These are phyloP conservation scores for Fusarium anguioides DNA, from an alignment of 2,329 filamentous ascomycete genomes.

Conservation along the genomic window DNA sequence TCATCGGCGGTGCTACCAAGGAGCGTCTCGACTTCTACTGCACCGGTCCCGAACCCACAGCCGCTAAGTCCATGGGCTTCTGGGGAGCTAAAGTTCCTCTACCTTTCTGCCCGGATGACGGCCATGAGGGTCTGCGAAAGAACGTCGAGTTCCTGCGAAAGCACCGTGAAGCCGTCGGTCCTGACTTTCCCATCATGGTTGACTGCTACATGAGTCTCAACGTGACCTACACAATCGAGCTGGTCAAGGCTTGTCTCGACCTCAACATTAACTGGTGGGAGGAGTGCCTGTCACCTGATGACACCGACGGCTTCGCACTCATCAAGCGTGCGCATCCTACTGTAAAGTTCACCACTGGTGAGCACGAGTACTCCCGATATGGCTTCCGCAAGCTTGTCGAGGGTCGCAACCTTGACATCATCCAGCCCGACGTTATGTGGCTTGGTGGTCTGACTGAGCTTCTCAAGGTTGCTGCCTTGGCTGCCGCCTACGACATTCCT, in stretches of 20 bases:
- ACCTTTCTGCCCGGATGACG: slow-evolving; percentile 90
- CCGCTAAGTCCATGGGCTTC: slow-evolving; percentile 88
- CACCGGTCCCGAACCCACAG: slow-evolving; percentile 85
- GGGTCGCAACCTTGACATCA: slow-evolving; percentile 89
- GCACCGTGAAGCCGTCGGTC: slow-evolving; percentile 85
- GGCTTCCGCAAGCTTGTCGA: slow-evolving; percentile 96
- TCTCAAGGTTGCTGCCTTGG: slow-evolving; percentile 88
- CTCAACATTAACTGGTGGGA: slow-evolving; percentile 98
- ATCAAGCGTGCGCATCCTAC: slow-evolving; percentile 92
- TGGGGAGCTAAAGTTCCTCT: slow-evolving; percentile 90
- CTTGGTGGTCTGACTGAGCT: slow-evolving; percentile 92
- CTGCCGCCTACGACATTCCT: slow-evolving; percentile 91
- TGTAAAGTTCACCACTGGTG: slow-evolving; percentile 93
- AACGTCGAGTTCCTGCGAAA: slow-evolving; percentile 90
- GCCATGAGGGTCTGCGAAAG: slow-evolving; percentile 82
- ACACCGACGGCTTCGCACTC: slow-evolving; percentile 88
- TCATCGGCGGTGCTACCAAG: slow-evolving; percentile 91
- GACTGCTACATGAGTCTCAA: slow-evolving; percentile 98
- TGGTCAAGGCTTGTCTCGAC: slow-evolving; percentile 84
- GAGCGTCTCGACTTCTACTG: slow-evolving; percentile 92
- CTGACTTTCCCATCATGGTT: slow-evolving; percentile 92
- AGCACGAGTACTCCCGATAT: slow-evolving; percentile 94
- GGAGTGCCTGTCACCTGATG: slow-evolving; percentile 90
- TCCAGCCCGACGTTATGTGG: slow-evolving; percentile 98
- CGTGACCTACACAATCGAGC: slow-evolving; percentile 90